Evolutionary conservation across 176 grass and related monocot genomes (phyloP).

Genomic region (Pontederia paniculata): DNA sequence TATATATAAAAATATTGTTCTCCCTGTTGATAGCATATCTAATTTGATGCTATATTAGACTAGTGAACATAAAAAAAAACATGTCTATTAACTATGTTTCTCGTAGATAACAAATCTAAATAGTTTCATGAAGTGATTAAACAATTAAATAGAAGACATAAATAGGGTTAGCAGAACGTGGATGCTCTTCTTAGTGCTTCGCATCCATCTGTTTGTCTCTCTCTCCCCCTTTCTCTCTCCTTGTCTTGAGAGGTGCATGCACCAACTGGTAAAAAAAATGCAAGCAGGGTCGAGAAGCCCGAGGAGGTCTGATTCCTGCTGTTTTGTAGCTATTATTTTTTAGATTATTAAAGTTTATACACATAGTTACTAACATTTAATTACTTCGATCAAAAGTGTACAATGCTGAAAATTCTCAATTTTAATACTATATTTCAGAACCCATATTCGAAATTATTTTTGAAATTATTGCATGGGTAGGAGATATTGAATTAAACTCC

Average conservation of each 20-base stretch:
- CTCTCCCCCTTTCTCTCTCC: slow-evolving; percentile 47
- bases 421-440: too few relatives aligned
- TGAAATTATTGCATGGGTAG: too few relatives aligned
- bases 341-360: not conserved
- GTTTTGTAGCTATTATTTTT: slow-evolving; percentile 19
- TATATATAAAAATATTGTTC: too few relatives aligned
- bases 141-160: not conserved
- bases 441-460: too few relatives aligned
- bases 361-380: too few relatives aligned
- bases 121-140: not conserved
- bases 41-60: too few relatives aligned
- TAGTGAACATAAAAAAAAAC: too few relatives aligned
- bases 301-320: slow-evolving; percentile 70
- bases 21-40: too few relatives aligned
- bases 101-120: not conserved
- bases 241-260: slow-evolving; percentile 37
- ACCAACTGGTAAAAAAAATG: slow-evolving; percentile 39
- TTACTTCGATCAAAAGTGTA: too few relatives aligned
- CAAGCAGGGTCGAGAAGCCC: slow-evolving; percentile 13
- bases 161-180: slow-evolving; percentile 85
- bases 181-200: slow-evolving; percentile 99
- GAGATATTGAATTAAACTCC: too few relatives aligned
- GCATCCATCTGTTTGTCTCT: slow-evolving; percentile 38
- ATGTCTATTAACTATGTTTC: not conserved
- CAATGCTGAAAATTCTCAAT: too few relatives aligned